Evolutionary conservation across 129 eudicot genomes (phyloP).

Genomic region (Scalesia atractyloides): DNA sequence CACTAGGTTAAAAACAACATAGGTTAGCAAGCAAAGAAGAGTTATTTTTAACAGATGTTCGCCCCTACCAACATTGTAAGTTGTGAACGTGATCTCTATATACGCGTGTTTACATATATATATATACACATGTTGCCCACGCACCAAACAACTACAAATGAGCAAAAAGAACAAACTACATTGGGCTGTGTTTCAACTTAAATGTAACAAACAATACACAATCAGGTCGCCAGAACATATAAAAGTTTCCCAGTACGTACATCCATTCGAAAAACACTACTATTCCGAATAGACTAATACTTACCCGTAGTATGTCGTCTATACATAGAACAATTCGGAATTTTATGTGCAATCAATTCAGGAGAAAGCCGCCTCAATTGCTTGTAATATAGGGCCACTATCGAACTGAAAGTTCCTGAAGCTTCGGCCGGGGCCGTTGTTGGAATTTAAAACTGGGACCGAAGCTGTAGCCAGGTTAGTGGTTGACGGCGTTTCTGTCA

Average conservation of each 20-base stretch:
- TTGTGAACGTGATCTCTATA: too few species aligned
- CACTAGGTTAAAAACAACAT: too few species aligned
- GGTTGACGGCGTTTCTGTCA: conserved; percentile 51
- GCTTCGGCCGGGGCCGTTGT: conserved; percentile 55
- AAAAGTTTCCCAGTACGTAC: background rate
- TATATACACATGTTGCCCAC: background rate
- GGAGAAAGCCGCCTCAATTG: conserved; percentile 63
- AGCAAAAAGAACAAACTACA: background rate
- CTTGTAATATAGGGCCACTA: conserved; percentile 50
- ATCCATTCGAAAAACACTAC: conserved; percentile 13
- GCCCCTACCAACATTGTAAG: too few species aligned
- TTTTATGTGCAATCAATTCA: conserved; percentile 25
- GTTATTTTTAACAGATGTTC: too few species aligned
- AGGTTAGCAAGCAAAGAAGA: too few species aligned
- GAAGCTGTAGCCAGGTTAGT: conserved; percentile 21
- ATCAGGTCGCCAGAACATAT: background rate
- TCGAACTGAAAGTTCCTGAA: conserved; percentile 77
- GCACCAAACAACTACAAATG: background rate
- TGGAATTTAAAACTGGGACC: conserved; percentile 25
- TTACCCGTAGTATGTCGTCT: conserved; percentile 13
- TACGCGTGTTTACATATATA: background rate
- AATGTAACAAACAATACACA: background rate
- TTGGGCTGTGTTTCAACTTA: background rate
- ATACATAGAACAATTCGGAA: conserved; percentile 2
- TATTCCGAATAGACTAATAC: conserved; percentile 20